Conservation (phyloP, 2,329 filamentous ascomycete species). For the Sclerotinia sclerotiorum region DNA sequence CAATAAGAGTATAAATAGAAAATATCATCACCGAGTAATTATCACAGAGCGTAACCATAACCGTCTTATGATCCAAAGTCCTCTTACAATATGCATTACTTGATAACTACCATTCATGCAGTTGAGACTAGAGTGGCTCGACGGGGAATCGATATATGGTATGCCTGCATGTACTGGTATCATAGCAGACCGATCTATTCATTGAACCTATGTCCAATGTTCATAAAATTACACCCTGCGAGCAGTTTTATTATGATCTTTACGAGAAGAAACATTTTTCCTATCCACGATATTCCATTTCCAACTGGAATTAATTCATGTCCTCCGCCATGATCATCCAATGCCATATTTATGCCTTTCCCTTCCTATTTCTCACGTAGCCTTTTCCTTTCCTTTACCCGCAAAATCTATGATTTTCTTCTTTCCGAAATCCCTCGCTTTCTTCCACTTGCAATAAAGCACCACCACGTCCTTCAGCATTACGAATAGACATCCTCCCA, state of each 20-base stretch:
- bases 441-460: conserved; percentile 64
- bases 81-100: too few species aligned
- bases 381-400: neutral
- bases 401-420: conserved; percentile 48
- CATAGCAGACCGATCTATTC: neutral
- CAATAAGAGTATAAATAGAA: neutral
- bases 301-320: neutral
- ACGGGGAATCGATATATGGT: neutral
- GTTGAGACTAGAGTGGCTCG: neutral
- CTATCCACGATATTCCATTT: neutral
- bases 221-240: conserved; percentile 2
- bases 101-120: neutral
- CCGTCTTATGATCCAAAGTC: too few species aligned
- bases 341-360: neutral
- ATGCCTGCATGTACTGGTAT: neutral
- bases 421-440: conserved; percentile 55
- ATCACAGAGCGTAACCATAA: neutral
- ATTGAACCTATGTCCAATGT: neutral
- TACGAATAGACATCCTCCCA: conserved; percentile 86
- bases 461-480: conserved; percentile 70
- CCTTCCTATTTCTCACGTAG: neutral
- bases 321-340: neutral
- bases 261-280: neutral
- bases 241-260: neutral
- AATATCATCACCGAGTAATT: too few species aligned